phyloP scores from a whole-genome alignment of 116 monocot genomes.

The Phalaenopsis hybrid region DNA sequence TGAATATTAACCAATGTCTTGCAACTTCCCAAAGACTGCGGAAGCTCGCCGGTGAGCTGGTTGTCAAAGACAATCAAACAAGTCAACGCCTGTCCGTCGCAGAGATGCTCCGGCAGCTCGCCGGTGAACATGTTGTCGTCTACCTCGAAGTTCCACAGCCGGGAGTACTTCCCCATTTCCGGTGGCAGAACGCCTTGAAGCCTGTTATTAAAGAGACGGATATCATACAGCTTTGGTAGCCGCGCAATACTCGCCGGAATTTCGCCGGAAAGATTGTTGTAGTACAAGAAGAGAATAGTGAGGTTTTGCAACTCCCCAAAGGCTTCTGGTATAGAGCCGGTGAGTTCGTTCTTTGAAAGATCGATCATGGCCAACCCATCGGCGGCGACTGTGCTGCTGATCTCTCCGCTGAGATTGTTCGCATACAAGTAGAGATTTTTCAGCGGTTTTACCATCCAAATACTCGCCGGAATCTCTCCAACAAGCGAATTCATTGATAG shows the following conservation, averaged over 20 bases:
- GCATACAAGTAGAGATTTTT: constrained; percentile 21
- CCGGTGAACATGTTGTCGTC: constrained; percentile 54
- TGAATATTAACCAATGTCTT: constrained; percentile 17
- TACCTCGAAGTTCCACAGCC: constrained; percentile 47
- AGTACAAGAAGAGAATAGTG: constrained; percentile 24
- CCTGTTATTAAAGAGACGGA: constrained; percentile 52
- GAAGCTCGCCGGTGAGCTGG: constrained; percentile 50
- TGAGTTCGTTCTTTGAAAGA: constrained; percentile 53
- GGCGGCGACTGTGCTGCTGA: constrained; percentile 17
- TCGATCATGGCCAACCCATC: constrained; percentile 35
- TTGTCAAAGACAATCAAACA: constrained; percentile 36
- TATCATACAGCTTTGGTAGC: constrained; percentile 27
- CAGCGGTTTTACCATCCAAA: constrained; percentile 45
- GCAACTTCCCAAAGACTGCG: constrained; percentile 46
- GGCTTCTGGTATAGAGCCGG: constrained; percentile 49
- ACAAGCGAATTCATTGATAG: constrained; percentile 35
- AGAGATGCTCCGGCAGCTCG: constrained; percentile 52
- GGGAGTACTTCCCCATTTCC: constrained; percentile 58
- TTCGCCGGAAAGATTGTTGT: constrained; percentile 50
- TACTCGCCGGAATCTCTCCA: constrained; percentile 43
- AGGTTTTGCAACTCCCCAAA: constrained; percentile 43
- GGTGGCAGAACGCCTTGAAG: constrained; percentile 56
- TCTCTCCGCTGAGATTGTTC: constrained; percentile 39
- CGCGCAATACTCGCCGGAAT: constrained; percentile 45
- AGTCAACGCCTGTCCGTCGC: constrained; percentile 17